Evolutionary conservation across 2,329 filamentous ascomycete species (phyloP).

Genomic region (Chalaropsis thielavioides): DNA sequence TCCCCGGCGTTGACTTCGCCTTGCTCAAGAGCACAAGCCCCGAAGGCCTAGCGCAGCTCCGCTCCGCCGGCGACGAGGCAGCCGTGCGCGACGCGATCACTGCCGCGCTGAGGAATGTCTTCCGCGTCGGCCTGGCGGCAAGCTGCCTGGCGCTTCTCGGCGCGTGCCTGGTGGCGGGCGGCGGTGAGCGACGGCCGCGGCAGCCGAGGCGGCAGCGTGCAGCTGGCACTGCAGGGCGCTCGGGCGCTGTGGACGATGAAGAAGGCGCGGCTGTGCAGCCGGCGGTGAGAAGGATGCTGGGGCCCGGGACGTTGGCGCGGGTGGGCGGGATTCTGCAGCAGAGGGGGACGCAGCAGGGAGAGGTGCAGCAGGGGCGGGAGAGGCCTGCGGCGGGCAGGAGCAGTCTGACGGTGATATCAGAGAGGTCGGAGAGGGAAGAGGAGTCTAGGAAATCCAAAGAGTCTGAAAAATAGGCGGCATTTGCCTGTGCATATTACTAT

Average conservation of each 20-base stretch:
- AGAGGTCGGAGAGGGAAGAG: background rate
- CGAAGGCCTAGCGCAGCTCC: slow-evolving; percentile 24
- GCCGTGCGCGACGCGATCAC: slow-evolving; percentile 48
- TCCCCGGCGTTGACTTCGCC: slow-evolving; percentile 22
- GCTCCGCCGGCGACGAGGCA: slow-evolving; percentile 28
- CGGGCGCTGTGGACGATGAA: too few relatives aligned
- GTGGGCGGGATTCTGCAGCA: background rate
- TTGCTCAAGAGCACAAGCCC: slow-evolving; percentile 18
- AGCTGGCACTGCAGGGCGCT: background rate
- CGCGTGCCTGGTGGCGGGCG: slow-evolving; percentile 23
- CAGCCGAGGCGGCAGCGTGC: too few relatives aligned
- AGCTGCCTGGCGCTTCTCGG: slow-evolving; percentile 40
- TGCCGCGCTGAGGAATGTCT: slow-evolving; percentile 40
- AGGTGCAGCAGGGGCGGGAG: background rate
- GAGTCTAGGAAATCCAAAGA: background rate
- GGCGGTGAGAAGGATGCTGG: background rate
- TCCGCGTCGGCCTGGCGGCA: slow-evolving; percentile 44
- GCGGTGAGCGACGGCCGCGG: background rate
- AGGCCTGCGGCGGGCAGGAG: background rate
- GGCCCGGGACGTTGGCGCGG: background rate
- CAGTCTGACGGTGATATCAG: background rate
- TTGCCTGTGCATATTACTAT: too few relatives aligned
- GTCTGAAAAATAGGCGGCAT: background rate
- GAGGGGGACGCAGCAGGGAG: background rate
- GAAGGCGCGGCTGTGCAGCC: background rate